Conservation (phyloP, 192 early-diverging fungal species). For the Glomus cerebriforme region DNA sequence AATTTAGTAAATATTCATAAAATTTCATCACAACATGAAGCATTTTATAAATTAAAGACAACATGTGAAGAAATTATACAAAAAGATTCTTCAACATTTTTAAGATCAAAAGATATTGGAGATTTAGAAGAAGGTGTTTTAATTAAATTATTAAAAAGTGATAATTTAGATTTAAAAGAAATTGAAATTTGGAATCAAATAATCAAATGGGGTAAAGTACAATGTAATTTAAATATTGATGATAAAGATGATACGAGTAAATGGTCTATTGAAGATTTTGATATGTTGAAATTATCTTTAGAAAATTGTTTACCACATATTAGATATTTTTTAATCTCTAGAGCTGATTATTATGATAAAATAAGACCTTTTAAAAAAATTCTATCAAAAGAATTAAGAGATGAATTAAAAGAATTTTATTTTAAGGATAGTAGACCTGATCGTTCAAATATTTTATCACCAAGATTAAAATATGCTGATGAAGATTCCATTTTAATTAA, state of each 20-base stretch:
- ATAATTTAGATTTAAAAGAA: conserved; percentile 9
- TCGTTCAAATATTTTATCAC: background rate
- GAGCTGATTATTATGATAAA: conserved; percentile 17
- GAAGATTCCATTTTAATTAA: background rate
- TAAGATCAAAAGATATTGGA: background rate
- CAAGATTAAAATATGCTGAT: background rate
- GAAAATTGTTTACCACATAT: conserved; percentile 5
- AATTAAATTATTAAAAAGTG: conserved; percentile 6
- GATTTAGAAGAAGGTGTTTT: background rate
- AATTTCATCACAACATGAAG: background rate
- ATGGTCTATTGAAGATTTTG: conserved; percentile 7
- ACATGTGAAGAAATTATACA: background rate
- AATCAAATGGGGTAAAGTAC: conserved; percentile 21
- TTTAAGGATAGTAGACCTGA: background rate
- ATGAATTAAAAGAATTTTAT: conserved; percentile 11
- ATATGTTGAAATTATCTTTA: background rate
- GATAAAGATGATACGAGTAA: background rate
- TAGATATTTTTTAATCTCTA: conserved; percentile 23
- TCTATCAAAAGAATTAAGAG: conserved; percentile 21
- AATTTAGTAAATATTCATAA: background rate
- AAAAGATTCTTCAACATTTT: background rate
- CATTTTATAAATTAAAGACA: background rate
- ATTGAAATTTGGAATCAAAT: conserved; percentile 27
- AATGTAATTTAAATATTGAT: background rate
- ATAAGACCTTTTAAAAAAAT: conserved; percentile 24